Conservation (phyloP, 768 basidiomycete genomes). For the Collybiopsis luxurians region DNA sequence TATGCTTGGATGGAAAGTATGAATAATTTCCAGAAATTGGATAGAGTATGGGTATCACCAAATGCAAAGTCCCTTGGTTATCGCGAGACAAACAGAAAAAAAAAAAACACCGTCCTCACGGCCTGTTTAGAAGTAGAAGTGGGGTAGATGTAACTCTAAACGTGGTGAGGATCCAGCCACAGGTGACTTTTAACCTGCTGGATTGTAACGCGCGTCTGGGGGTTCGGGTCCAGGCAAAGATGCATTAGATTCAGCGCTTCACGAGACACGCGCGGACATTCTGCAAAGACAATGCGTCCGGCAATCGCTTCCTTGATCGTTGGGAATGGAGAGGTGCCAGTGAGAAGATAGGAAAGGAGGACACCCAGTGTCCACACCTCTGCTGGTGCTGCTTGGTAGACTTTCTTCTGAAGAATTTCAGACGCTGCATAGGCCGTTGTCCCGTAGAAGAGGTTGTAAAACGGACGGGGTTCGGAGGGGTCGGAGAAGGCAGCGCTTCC, state of each 20-base stretch:
- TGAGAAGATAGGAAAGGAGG: constrained; percentile 90
- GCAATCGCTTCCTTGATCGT: constrained; percentile 77
- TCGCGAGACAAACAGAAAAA: background rate
- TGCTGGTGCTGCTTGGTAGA: constrained; percentile 90
- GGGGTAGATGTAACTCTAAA: too few species aligned
- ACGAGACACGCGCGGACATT: constrained; percentile 38
- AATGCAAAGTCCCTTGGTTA: background rate
- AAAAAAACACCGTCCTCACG: too few species aligned
- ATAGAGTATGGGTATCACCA: too few species aligned
- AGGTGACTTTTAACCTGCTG: constrained; percentile 75
- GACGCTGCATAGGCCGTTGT: constrained; percentile 95
- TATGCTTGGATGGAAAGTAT: too few species aligned
- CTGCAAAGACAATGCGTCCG: constrained; percentile 56
- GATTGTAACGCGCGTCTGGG: constrained; percentile 76
- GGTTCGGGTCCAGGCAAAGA: constrained; percentile 83
- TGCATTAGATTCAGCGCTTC: constrained; percentile 61
- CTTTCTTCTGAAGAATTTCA: constrained; percentile 85
- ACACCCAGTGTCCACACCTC: constrained; percentile 98
- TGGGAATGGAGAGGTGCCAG: constrained; percentile 91
- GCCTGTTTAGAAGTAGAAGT: too few species aligned
- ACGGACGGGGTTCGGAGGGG: constrained; percentile 57
- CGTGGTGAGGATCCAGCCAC: constrained; percentile 59
- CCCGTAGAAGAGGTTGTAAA: constrained; percentile 82
- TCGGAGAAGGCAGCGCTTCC: constrained; percentile 83
- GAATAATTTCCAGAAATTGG: too few species aligned